phyloP scores from a whole-genome alignment of 2,329 filamentous ascomycete genomes.

The Aspergillus sclerotialis region DNA sequence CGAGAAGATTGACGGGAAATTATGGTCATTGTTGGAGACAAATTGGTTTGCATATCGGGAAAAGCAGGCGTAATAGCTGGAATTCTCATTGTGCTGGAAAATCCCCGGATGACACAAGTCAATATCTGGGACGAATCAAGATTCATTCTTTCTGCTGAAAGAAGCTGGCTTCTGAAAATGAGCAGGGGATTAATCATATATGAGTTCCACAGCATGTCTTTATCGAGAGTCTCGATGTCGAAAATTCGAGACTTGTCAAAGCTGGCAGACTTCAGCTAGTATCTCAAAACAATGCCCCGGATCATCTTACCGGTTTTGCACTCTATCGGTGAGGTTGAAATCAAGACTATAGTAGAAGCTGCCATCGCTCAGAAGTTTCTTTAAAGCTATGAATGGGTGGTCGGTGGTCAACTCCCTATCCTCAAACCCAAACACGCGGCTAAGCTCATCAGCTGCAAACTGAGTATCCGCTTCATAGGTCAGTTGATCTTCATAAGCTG shows the following conservation, averaged over 20 bases:
- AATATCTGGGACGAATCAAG: conserved; percentile 84
- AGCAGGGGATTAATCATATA: conserved; percentile 95
- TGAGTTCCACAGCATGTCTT: conserved; percentile 93
- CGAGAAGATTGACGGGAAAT: conserved; percentile 88
- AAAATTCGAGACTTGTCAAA: conserved; percentile 70
- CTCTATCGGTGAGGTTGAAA: conserved; percentile 87
- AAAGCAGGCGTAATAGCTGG: conserved; percentile 69
- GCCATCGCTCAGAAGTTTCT: conserved; percentile 85
- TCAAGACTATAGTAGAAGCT: conserved; percentile 99
- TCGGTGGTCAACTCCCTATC: conserved; percentile 66
- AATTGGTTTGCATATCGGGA: conserved; percentile 57
- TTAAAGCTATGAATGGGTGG: conserved; percentile 82
- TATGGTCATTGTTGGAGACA: conserved; percentile 77
- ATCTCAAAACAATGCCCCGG: conserved; percentile 1
- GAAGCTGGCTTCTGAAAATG: conserved; percentile 75
- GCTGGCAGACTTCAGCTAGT: conserved; percentile 37
- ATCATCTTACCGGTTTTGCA: conserved; percentile 68
- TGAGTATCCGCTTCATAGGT: conserved; percentile 49
- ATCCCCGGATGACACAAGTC: conserved; percentile 89
- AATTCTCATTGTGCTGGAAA: conserved; percentile 79
- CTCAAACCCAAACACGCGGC: conserved; percentile 46
- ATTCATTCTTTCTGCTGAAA: conserved; percentile 64
- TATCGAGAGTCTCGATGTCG: conserved; percentile 87
- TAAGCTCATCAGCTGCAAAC: conserved; percentile 47
- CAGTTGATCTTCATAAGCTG: conserved; percentile 73